Percentiles rank a stretch among this genome's conserved stretches.
These are phyloP conservation scores for Thuja plicata DNA, from an alignment of 83 land plant genomes.

Conservation along the genomic window DNA sequence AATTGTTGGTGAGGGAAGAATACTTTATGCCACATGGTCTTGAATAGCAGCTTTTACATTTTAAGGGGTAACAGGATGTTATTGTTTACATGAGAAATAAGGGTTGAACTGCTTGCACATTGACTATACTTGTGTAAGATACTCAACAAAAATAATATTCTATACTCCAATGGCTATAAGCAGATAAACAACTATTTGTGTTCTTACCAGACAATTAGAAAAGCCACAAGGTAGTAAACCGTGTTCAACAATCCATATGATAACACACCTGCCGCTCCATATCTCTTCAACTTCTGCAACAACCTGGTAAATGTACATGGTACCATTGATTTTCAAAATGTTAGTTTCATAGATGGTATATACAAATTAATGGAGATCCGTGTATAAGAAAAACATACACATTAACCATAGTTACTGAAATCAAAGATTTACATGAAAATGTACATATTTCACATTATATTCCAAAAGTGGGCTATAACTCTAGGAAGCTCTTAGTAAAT, in stretches of 20 bases:
- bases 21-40: neutral
- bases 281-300: slow-evolving; percentile 56
- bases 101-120: neutral
- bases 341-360: neutral
- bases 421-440: neutral
- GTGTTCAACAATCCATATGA: slow-evolving; percentile 88
- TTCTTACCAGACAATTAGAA: slow-evolving; percentile 76
- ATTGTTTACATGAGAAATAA: neutral
- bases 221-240: slow-evolving; percentile 66
- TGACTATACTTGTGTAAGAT: neutral
- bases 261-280: slow-evolving; percentile 76
- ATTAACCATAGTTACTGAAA: neutral
- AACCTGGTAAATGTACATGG: slow-evolving; percentile 29
- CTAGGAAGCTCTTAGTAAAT: neutral
- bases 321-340: neutral
- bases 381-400: neutral
- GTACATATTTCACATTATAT: neutral
- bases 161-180: neutral
- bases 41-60: neutral
- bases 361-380: neutral
- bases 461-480: neutral
- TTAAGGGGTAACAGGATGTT: neutral
- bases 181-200: neutral
- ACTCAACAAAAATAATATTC: neutral
- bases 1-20: neutral